phyloP scores from a whole-genome alignment of 371 early-diverging fungal species.

The Rhizopus stolonifer region DNA sequence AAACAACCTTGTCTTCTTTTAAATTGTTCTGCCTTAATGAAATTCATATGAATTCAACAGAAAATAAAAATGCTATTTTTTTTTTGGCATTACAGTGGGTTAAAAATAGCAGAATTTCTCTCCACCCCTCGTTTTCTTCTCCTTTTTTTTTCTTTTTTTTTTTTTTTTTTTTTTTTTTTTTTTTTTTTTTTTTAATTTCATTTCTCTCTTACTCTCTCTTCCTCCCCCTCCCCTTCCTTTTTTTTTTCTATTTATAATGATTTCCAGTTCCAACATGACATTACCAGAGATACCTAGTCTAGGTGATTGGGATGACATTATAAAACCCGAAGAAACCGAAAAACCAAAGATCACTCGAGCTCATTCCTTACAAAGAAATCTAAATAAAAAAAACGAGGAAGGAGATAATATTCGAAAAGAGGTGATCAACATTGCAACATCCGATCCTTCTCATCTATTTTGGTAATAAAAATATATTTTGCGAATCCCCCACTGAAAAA shows the following conservation, averaged over 20 bases:
- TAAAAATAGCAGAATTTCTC: background rate
- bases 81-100: background rate
- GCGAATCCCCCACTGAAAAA: background rate
- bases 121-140: background rate
- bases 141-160: background rate
- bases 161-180: background rate
- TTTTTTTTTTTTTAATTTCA: background rate
- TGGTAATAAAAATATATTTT: constrained; percentile 32
- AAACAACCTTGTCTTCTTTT: too few relatives aligned
- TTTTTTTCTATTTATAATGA: background rate
- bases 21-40: background rate
- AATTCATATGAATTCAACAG: background rate
- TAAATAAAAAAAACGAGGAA: constrained; percentile 14
- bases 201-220: background rate
- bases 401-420: constrained; percentile 25
- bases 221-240: background rate
- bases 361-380: constrained; percentile 24
- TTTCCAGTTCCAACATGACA: background rate
- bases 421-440: constrained; percentile 43
- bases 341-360: constrained; percentile 25
- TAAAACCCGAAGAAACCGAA: background rate
- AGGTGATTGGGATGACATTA: background rate
- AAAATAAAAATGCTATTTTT: too few relatives aligned
- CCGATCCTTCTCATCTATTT: constrained; percentile 51
- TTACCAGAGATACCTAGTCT: constrained; percentile 3